phyloP scores from a whole-genome alignment of 164 flowering plant species.

The Piper betle region DNA sequence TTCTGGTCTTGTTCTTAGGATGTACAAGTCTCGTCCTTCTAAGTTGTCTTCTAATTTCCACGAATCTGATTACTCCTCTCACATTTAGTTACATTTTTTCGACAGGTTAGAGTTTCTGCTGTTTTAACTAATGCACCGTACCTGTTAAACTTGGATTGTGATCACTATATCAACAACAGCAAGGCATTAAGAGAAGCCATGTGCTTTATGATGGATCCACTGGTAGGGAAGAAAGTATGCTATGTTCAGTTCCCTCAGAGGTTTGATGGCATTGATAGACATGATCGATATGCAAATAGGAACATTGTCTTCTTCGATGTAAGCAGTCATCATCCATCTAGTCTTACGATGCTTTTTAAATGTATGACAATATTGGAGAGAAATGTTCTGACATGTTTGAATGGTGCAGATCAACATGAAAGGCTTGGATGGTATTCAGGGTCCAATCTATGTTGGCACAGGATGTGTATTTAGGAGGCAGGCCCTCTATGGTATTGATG shows the following conservation, averaged over 20 bases:
- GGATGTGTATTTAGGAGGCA: conserved; percentile 69
- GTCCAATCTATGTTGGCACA: conserved; percentile 75
- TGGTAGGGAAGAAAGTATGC: too few species aligned
- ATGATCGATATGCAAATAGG: conserved; percentile 18
- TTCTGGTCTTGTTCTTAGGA: too few species aligned
- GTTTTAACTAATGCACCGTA: conserved; percentile 37
- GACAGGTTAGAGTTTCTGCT: conserved; percentile 62
- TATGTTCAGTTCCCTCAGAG: too few species aligned
- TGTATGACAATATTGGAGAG: not conserved
- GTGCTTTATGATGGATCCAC: too few species aligned
- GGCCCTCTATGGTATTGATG: conserved; percentile 57
- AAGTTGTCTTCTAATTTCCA: not conserved
- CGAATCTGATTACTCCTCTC: not conserved
- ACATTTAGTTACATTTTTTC: not conserved
- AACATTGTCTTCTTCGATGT: conserved; percentile 60
- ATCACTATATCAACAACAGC: too few species aligned
- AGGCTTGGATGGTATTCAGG: conserved; percentile 78
- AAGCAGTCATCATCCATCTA: conserved; percentile 11
- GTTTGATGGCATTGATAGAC: too few species aligned
- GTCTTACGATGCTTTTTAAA: not conserved
- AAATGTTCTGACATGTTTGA: not conserved
- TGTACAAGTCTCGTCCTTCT: too few species aligned
- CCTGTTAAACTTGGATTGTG: too few species aligned
- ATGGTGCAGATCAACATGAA: conserved; percentile 55
- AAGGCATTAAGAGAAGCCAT: too few species aligned